Evolutionary conservation across 148 eudicot species (phyloP), one percentile per base, ranked within the genome.

Genomic region (Spergularia marina): DNA sequence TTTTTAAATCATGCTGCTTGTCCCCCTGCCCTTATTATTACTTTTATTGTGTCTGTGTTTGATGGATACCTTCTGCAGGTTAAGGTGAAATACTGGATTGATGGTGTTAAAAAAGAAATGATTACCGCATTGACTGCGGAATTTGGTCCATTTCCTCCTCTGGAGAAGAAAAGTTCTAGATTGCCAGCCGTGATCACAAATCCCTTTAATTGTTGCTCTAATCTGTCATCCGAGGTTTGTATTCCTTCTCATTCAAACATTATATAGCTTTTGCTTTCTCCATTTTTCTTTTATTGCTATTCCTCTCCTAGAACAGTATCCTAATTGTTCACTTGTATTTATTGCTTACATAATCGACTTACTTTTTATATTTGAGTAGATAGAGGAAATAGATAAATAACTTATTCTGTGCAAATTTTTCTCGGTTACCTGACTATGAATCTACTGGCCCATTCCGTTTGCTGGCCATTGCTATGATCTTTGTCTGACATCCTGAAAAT

Each of bases 191-290:
- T 59, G 18, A 68, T 82, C 70, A 71, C 90, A 12, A 74, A 88
- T 39, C 98, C 98, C 54, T 72, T 86, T 58, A 87, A 85, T 82
- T 76, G 88, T 80, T 94, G 98, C 78, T 80, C 91, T 73, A 52
- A 21, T 64, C 73, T 85, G 21, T 75, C 86, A 60, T 82, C 86
- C n/a, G 73, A 85, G 93, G 97, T 90, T 17, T 4, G 55, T 82
- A 0, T 15, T 57, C 20, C 52, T 10, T 18, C 54, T 56, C 30
- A 39, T 20, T 20, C 15, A 34, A 60, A 9, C 25, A 21, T 57
- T 9, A 60, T 60, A 7, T 58, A 17, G 12, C 34, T 69, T 21
- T 58, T 18, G 7, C 20, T 61, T 66, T 72, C 39, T 44, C 70
- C 77, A 23, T 8, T 3, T 70, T 30, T 30, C n/a, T 54, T 56